Evolutionary conservation across 202 grass and related monocot genomes (phyloP), one percentile per base, ranked within the genome.

Genomic region (Setaria italica): DNA sequence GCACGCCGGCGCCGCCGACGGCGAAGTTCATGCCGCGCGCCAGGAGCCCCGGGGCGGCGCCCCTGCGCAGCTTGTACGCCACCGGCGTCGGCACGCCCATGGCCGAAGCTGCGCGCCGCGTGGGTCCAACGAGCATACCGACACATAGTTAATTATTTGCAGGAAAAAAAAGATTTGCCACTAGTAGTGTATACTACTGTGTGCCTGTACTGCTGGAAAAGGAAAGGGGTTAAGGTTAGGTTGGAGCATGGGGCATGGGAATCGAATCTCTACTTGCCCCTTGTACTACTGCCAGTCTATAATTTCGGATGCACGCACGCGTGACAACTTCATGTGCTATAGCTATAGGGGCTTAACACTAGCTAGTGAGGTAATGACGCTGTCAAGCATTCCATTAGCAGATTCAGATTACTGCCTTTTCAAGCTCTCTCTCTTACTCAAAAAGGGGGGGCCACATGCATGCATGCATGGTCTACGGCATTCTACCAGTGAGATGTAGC

Each of bases 1-100:
- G 91, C 62, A 95, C 89, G 3, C 95, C 93, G 12, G 91, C 47
- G 20, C 95, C 95, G 62, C 89, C 93, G 1, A 90, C 85, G 2
- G 93, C 95, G 45, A 95, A 98, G 85, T 98, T 98, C 93, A 98
- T 98, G 74, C 95, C 93, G 19, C 86, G 89, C 4, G 75, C 66
- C 34, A 68, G 69, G 43, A 60, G 20, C 72, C 7, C 47, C 12
- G 3, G 41, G 10, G 25, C 35, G 49, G 16, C 82, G 3, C 78
- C 39, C 62, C 84, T 83, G 32, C 96, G 86, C n/a, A 57, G 21
- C 88, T 95, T 99, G 91, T 99, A 94, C 1, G 90, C 86, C 62
- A 99, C 85, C 42, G 90, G 91, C 13, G 96, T 94, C 53, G 48
- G 89, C 47, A 94, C 86, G 0, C 90, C 79, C 59, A 94, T 78